Evolutionary conservation across 768 basidiomycete species (phyloP).

Genomic region (Suillus discolor): DNA sequence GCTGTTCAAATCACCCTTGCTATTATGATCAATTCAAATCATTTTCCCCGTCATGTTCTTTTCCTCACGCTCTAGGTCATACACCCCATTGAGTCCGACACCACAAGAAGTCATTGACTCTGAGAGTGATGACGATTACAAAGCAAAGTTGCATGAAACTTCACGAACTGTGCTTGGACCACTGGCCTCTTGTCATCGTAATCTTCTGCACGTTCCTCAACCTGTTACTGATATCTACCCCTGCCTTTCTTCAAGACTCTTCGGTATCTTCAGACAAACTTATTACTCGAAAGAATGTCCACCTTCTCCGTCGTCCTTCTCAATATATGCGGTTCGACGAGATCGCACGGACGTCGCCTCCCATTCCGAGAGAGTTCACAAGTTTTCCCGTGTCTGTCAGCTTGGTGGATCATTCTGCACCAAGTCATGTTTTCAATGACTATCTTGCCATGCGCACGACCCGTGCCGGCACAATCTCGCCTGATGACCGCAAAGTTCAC

Average conservation of each 20-base stretch:
- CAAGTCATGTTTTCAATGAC: constrained; percentile 2
- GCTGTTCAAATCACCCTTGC: background rate
- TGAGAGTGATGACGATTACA: background rate
- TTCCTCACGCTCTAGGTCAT: background rate
- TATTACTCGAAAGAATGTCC: constrained; percentile 1
- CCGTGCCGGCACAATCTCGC: background rate
- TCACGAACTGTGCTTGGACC: background rate
- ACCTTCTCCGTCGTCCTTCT: constrained; percentile 3
- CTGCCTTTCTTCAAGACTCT: background rate
- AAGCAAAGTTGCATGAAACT: background rate
- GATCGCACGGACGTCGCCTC: background rate
- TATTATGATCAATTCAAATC: background rate
- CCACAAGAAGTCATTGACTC: background rate
- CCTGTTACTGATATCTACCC: background rate
- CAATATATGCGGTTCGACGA: background rate
- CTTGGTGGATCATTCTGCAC: background rate
- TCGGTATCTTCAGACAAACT: background rate
- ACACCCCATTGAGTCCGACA: background rate
- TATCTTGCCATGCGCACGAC: background rate
- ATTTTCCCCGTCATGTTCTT: background rate
- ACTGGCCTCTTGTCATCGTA: background rate
- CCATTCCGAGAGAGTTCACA: background rate
- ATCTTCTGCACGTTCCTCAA: background rate
- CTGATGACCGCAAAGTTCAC: constrained; percentile 2
- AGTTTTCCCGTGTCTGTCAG: background rate